Evolutionary conservation across 225 moss, liverwort and hornwort genomes (phyloP).

Genomic region (Pseudisothecium myosuroides): DNA sequence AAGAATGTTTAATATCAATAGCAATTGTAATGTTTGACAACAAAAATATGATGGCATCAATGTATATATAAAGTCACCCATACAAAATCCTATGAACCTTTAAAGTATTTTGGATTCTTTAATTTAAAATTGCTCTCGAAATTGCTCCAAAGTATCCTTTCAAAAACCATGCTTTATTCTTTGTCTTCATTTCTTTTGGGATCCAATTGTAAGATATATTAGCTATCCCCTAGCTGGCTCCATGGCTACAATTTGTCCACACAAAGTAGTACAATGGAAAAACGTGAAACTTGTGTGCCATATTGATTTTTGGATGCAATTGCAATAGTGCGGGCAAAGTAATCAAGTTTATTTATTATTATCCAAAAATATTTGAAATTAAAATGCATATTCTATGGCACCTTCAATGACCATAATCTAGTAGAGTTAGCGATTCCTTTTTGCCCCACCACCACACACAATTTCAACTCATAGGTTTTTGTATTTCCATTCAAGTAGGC

Average conservation of each 20-base stretch:
- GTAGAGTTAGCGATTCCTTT: too few species aligned
- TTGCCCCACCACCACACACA: too few species aligned
- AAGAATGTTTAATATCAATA: neutral
- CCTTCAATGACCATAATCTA: neutral
- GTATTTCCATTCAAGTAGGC: too few species aligned
- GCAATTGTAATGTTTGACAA: neutral
- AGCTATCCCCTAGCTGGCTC: rapidly evolving
- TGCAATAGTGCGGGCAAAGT: rapidly evolving
- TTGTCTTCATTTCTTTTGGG: too few species aligned
- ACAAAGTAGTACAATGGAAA: neutral
- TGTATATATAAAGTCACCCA: neutral
- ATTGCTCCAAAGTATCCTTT: neutral
- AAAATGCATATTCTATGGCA: neutral
- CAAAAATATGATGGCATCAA: neutral
- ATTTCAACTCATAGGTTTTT: too few species aligned
- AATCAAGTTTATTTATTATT: neutral
- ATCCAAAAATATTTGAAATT: neutral
- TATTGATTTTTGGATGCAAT: neutral
- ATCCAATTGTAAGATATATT: neutral
- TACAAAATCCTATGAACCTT: rapidly evolving
- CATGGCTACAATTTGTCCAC: neutral
- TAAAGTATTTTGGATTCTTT: neutral
- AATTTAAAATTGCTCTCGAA: neutral
- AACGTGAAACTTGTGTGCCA: rapidly evolving
- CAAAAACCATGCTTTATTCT: neutral